Conservation (phyloP, 129 eudicot species). For the Pseudognaphalium luteoalbum region DNA sequence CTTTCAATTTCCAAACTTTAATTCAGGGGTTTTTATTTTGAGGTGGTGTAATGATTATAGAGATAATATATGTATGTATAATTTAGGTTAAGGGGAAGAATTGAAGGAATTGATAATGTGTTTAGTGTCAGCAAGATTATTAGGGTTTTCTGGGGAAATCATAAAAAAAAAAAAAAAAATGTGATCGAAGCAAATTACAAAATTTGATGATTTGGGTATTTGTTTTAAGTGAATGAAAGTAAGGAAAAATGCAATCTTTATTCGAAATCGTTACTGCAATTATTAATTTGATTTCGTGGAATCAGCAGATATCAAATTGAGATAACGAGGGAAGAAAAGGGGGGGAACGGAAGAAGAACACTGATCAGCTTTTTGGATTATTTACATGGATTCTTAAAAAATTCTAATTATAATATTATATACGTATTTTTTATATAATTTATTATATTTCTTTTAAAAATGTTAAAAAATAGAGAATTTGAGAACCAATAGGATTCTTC, state of each 20-base stretch:
- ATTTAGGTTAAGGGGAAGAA: slow-evolving; percentile 22
- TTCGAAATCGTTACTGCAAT: slow-evolving; percentile 21
- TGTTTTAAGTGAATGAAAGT: slow-evolving; percentile 24
- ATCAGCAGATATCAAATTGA: slow-evolving; percentile 7
- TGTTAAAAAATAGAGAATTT: too few species aligned
- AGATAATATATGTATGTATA: not conserved
- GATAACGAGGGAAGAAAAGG: slow-evolving; percentile 28
- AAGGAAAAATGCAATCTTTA: slow-evolving; percentile 17
- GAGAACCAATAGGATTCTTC: too few species aligned
- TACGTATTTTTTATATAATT: too few species aligned
- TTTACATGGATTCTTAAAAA: not conserved
- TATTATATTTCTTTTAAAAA: too few species aligned
- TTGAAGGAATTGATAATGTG: slow-evolving; percentile 20
- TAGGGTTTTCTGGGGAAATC: slow-evolving; percentile 36
- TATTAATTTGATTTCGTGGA: slow-evolving; percentile 15
- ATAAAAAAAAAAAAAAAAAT: slow-evolving; percentile 19
- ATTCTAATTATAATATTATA: too few species aligned
- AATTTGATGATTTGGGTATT: slow-evolving; percentile 11
- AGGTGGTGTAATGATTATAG: slow-evolving; percentile 17
- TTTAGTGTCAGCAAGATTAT: slow-evolving; percentile 38
- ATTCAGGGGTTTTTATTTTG: slow-evolving; percentile 15
- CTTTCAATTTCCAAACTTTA: slow-evolving; percentile 21
- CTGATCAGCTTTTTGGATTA: slow-evolving; percentile 27
- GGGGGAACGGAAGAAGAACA: slow-evolving; percentile 26
- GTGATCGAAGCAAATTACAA: slow-evolving; percentile 24